Evolutionary conservation across 1,284 basidiomycete species (phyloP).

Genomic region (Paramarasmius palmivorus): DNA sequence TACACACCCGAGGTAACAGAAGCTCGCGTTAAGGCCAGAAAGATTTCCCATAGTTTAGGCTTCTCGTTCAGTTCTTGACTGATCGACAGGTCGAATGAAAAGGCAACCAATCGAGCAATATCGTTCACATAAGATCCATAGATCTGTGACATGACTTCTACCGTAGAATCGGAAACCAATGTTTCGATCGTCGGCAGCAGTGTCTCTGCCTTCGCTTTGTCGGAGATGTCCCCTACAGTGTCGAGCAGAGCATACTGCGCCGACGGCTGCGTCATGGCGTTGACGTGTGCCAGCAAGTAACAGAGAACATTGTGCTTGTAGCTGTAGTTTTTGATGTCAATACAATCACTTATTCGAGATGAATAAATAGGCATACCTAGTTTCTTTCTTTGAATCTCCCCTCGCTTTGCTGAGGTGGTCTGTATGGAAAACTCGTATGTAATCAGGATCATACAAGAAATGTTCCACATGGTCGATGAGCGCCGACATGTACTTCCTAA

Average conservation of each 20-base stretch:
- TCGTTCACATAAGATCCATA: conserved; percentile 34
- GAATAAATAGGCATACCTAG: conserved; percentile 48
- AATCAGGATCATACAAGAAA: conserved; percentile 67
- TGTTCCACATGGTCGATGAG: conserved; percentile 60
- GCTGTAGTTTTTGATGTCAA: conserved; percentile 35
- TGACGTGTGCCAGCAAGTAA: conserved; percentile 83
- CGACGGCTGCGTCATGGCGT: conserved; percentile 52
- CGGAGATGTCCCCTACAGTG: conserved; percentile 60
- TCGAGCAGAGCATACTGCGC: conserved; percentile 62
- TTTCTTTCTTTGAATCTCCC: conserved; percentile 63
- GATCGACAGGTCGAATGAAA: conserved; percentile 51
- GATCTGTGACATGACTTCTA: conserved; percentile 12
- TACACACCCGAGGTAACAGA: conserved; percentile 7
- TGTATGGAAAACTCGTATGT: conserved; percentile 66
- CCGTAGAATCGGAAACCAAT: conserved; percentile 33
- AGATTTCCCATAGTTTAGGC: conserved; percentile 13
- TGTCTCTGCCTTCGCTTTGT: conserved; percentile 63
- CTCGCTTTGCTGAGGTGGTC: conserved; percentile 51
- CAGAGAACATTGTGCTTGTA: conserved; percentile 78
- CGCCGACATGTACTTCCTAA: conserved; percentile 64
- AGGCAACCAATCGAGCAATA: conserved; percentile 51
- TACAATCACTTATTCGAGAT: background rate
- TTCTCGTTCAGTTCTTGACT: conserved; percentile 7
- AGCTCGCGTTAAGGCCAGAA: background rate
- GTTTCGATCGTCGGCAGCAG: conserved; percentile 61